Evolutionary conservation across 371 early-diverging fungal species (phyloP).

Genomic region (Ecytonucleospora hepatopenaei): DNA sequence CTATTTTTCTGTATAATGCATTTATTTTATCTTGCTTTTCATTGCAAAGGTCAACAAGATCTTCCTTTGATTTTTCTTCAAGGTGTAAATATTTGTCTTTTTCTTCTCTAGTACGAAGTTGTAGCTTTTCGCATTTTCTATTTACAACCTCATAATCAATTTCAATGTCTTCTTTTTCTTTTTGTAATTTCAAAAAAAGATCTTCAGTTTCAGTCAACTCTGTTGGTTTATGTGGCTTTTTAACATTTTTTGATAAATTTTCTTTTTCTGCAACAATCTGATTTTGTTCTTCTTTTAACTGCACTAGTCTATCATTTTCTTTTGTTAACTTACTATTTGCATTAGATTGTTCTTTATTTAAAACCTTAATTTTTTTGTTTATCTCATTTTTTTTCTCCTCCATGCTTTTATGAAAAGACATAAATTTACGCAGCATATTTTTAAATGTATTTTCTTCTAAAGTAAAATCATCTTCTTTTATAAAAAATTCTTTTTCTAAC

Average conservation of each 20-base stretch:
- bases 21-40: slow-evolving; percentile 10
- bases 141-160: too few relatives aligned
- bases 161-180: too few relatives aligned
- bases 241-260: slow-evolving; percentile 6
- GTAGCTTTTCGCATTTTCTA: too few relatives aligned
- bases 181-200: too few relatives aligned
- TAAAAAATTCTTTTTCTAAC: slow-evolving; percentile 66
- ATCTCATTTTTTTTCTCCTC: neutral
- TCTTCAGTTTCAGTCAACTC: slow-evolving; percentile 2
- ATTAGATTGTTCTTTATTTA: slow-evolving; percentile 60
- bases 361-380: neutral
- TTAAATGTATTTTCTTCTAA: slow-evolving; percentile 59
- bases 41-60: slow-evolving; percentile 5
- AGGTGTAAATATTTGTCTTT: too few relatives aligned
- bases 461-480: slow-evolving; percentile 58
- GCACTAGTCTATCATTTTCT: slow-evolving; percentile 60
- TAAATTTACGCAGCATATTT: slow-evolving; percentile 22
- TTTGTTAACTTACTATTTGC: slow-evolving; percentile 62
- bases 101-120: too few relatives aligned
- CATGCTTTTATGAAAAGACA: neutral
- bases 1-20: neutral
- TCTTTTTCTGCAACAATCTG: slow-evolving; percentile 44
- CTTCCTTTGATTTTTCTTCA: too few relatives aligned
- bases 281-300: slow-evolving; percentile 57
- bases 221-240: slow-evolving; percentile 25